Conservation (phyloP, 257 asterid species). For the Salvia hispanica region DNA sequence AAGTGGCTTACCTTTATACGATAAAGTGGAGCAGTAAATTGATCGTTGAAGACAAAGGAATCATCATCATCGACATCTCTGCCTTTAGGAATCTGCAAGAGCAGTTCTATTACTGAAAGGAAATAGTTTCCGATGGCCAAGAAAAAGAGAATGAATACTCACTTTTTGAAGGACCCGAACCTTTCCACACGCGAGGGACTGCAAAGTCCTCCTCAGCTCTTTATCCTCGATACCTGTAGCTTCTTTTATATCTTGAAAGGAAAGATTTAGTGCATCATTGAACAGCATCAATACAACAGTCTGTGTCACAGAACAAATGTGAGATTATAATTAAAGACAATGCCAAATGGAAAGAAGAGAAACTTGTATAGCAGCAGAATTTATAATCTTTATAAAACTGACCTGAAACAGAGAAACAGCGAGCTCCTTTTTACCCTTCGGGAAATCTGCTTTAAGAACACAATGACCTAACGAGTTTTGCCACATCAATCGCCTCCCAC, state of each 20-base stretch:
- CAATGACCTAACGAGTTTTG: constrained; percentile 96
- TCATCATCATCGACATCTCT: constrained; percentile 73
- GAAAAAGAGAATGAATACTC: constrained; percentile 28
- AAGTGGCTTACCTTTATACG: constrained; percentile 59
- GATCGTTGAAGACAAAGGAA: constrained; percentile 70
- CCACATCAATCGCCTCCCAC: constrained; percentile 99
- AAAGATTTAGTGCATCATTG: constrained; percentile 80
- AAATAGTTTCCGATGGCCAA: constrained; percentile 5
- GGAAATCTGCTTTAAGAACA: constrained; percentile 85
- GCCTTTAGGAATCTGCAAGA: constrained; percentile 56
- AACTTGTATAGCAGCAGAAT: constrained; percentile 3
- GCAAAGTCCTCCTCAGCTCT: constrained; percentile 88
- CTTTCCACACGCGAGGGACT: constrained; percentile 97
- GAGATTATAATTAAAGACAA: constrained; percentile 5
- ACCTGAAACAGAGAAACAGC: constrained; percentile 99
- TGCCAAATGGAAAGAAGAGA: not conserved
- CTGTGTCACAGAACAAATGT: constrained; percentile 43
- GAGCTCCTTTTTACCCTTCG: constrained; percentile 92
- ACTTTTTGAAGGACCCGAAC: constrained; percentile 94
- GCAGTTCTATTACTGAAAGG: not conserved
- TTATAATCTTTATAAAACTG: constrained; percentile 31
- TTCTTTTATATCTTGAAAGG: constrained; percentile 91
- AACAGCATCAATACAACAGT: constrained; percentile 93
- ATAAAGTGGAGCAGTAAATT: constrained; percentile 77
- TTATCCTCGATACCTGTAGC: constrained; percentile 90